phyloP scores from a whole-genome alignment of 352 stramenopile genomes.

The Phytophthora niederhauseri region DNA sequence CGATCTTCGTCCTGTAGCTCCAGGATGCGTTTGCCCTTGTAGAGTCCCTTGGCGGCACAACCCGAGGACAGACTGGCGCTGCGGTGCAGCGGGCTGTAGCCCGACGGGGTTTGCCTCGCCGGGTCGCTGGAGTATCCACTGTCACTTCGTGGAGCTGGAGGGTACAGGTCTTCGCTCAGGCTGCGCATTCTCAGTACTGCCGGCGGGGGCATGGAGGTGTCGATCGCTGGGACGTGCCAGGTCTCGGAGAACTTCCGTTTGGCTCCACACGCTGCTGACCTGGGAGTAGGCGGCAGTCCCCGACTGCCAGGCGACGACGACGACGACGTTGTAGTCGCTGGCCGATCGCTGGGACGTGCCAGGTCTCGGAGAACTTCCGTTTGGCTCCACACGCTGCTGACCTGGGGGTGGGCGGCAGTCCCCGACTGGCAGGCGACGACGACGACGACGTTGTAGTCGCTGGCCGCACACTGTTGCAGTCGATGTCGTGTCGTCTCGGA shows the following conservation, averaged over 20 bases:
- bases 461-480: conserved; percentile 26
- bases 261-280: conserved; percentile 16
- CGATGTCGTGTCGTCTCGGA: conserved; percentile 55
- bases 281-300: conserved; percentile 32
- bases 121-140: conserved; percentile 46
- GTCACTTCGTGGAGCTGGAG: conserved; percentile 22
- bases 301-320: background rate
- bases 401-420: conserved; percentile 32
- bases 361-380: conserved; percentile 36
- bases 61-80: conserved; percentile 47
- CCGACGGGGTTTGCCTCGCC: conserved; percentile 13
- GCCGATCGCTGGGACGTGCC: conserved; percentile 32
- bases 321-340: conserved; percentile 17
- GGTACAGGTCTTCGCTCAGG: conserved; percentile 46
- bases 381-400: conserved; percentile 25
- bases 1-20: conserved; percentile 82
- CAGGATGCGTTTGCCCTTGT: conserved; percentile 77
- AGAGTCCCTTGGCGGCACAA: conserved; percentile 39
- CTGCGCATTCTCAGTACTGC: conserved; percentile 36
- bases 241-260: conserved; percentile 38
- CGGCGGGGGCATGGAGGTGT: conserved; percentile 25
- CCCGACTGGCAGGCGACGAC: conserved; percentile 3
- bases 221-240: conserved; percentile 33
- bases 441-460: conserved; percentile 14
- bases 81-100: conserved; percentile 35